Evolutionary conservation across 1,139 yeast genomes (phyloP), one percentile per base, ranked within the genome.

Genomic region (Debaryomycetaceae sp.): DNA sequence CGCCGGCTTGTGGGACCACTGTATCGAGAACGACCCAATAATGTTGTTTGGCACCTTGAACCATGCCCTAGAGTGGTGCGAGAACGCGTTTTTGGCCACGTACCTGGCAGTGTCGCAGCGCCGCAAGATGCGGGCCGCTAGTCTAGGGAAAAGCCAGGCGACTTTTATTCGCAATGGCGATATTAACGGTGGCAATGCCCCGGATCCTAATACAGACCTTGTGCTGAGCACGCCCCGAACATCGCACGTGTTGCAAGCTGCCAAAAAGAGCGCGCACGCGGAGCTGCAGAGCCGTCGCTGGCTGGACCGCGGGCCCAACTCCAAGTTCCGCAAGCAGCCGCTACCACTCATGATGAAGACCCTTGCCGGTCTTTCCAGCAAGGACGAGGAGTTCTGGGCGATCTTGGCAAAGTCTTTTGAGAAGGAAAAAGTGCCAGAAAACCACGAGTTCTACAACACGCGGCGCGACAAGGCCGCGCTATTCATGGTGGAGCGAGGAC

Each of bases 21-120:
- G 15, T 22, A 51, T 22, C 34, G 44, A 30, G n/a, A 57, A 48
- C 10, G 52, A 56, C 25, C 53, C 64, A 16, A 71, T 79, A 24
- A 75, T 76, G 40, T 60, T 82, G 25, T 82, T 81, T 47, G 69
- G 71, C 34, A 79, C 83, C 33, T 64, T 90, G 38, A 90, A 92
- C 47, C 71, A 82, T 36, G 95, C 95, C 0, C 63, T 90, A 30
- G 97, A 90, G 53, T 87, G 95, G 95, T 85, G 96, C 61, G 99
- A 90, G 49, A 87, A 90, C 53, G 77, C 80, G 40, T 85, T 86
- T 44, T 64, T 90, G 43, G 64, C 72, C 27, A 77, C 83, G 28
- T 86, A 82, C 54, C 63, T 55, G 34, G 38, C 44, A 22, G 46
- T 61, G 23, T 14, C n/a, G 18, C n/a, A 24, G 47, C 55, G 32